phyloP scores from a whole-genome alignment of 176 grass and related monocot species.

The Rhynchospora tenuis region DNA sequence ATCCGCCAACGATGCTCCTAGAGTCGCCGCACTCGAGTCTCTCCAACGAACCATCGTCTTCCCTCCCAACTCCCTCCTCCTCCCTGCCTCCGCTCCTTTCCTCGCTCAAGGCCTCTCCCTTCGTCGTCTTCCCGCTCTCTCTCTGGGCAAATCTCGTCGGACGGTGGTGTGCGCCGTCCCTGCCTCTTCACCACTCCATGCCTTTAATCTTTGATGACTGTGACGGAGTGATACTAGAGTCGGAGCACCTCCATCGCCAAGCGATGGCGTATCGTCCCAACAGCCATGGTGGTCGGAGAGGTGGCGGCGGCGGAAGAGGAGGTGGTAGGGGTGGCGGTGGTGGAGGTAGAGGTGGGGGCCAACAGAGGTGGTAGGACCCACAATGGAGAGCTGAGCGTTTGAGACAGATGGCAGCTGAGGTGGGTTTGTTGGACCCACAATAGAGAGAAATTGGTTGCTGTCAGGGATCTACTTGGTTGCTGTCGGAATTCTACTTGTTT shows the following conservation, averaged over 20 bases:
- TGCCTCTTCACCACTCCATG: too few species aligned
- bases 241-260: too few species aligned
- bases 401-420: slow-evolving; percentile 37
- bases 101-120: slow-evolving; percentile 35
- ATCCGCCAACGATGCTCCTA: slow-evolving; percentile 44
- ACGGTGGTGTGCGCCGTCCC: too few species aligned
- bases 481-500: too few species aligned
- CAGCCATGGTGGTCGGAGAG: slow-evolving; percentile 44
- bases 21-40: slow-evolving; percentile 59
- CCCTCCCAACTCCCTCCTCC: slow-evolving; percentile 63
- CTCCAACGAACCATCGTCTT: slow-evolving; percentile 78
- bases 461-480: too few species aligned
- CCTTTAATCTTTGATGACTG: too few species aligned
- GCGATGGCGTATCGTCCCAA: slow-evolving; percentile 62
- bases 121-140: too few species aligned
- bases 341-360: slow-evolving; percentile 21
- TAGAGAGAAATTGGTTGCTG: too few species aligned
- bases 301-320: slow-evolving; percentile 34
- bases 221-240: too few species aligned
- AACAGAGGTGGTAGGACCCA: background rate
- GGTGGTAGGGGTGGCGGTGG: slow-evolving; percentile 37
- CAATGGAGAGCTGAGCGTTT: slow-evolving; percentile 20
- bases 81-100: slow-evolving; percentile 56
- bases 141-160: too few species aligned
- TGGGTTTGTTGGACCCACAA: slow-evolving; percentile 25